Evolutionary conservation across 2,329 filamentous ascomycete species (phyloP).

Genomic region (Fusarium irregulare): DNA sequence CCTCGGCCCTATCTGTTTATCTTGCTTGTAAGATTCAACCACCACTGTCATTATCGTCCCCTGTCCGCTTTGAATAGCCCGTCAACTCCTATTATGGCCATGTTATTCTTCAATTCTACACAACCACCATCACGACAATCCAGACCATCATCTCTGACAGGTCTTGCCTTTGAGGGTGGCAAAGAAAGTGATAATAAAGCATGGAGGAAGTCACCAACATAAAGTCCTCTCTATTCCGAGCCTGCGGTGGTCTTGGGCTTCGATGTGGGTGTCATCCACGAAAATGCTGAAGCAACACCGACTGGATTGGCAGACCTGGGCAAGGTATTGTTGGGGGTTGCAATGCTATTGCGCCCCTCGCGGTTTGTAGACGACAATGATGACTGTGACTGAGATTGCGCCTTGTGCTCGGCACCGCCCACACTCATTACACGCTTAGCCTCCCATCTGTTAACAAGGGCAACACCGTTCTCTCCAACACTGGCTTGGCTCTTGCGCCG

Average conservation of each 20-base stretch:
- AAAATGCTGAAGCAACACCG: conserved; percentile 92
- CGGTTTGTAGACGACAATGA: conserved; percentile 47
- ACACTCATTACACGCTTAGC: conserved; percentile 62
- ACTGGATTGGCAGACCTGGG: conserved; percentile 81
- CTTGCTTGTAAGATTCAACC: conserved; percentile 26
- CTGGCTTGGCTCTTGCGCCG: conserved; percentile 65
- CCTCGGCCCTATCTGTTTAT: conserved; percentile 13
- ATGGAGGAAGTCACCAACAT: neutral
- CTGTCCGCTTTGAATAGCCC: neutral
- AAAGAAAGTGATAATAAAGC: conserved; percentile 7
- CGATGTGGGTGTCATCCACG: conserved; percentile 78
- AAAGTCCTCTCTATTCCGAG: conserved; percentile 27
- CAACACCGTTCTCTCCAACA: conserved; percentile 45
- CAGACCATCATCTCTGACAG: neutral
- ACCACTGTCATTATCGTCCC: conserved; percentile 25
- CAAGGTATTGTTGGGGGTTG: conserved; percentile 54
- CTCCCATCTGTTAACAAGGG: conserved; percentile 61
- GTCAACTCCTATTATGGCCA: conserved; percentile 20
- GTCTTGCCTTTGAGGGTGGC: conserved; percentile 3
- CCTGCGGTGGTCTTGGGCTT: conserved; percentile 53
- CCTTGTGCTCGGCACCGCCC: conserved; percentile 51
- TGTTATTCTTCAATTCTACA: conserved; percentile 32
- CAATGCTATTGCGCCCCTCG: conserved; percentile 54
- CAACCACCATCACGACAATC: neutral
- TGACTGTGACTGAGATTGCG: conserved; percentile 45